Evolutionary conservation across 1,284 basidiomycete species (phyloP).

Genomic region (Cutaneotrichosporon sp.): DNA sequence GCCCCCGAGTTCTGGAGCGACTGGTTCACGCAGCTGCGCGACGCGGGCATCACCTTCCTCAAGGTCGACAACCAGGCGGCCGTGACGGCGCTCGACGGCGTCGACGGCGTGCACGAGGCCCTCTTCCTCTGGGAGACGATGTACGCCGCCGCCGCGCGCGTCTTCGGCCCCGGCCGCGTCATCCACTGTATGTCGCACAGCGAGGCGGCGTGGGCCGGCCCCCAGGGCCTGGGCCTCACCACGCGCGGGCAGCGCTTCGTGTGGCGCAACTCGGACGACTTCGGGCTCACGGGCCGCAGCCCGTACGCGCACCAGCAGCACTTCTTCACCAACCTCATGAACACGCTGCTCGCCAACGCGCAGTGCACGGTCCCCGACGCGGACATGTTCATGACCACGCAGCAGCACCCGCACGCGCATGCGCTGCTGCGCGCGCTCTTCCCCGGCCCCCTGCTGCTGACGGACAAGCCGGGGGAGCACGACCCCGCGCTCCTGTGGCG

Average conservation of each 20-base stretch:
- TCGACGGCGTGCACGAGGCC: slow-evolving; percentile 12
- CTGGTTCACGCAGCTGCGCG: slow-evolving; percentile 33
- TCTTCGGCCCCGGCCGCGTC: slow-evolving; percentile 29
- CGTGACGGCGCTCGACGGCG: slow-evolving; percentile 19
- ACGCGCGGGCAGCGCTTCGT: slow-evolving; percentile 8
- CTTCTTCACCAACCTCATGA: slow-evolving; percentile 34
- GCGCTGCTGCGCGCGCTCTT: slow-evolving; percentile 36
- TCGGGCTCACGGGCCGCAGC: slow-evolving; percentile 24
- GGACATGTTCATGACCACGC: slow-evolving; percentile 43
- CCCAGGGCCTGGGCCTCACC: slow-evolving; percentile 17
- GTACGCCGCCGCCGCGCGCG: slow-evolving; percentile 24
- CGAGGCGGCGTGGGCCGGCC: slow-evolving; percentile 35
- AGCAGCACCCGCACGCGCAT: slow-evolving; percentile 31
- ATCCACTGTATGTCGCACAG: slow-evolving; percentile 45
- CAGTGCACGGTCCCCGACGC: slow-evolving; percentile 37
- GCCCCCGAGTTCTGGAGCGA: slow-evolving; percentile 40
- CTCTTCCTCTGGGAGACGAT: slow-evolving; percentile 30
- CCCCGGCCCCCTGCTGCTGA: slow-evolving; percentile 39
- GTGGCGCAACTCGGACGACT: slow-evolving; percentile 40
- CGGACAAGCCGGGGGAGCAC: slow-evolving; percentile 31
- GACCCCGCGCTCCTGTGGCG: slow-evolving; percentile 24
- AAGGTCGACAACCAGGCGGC: slow-evolving; percentile 43
- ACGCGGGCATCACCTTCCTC: slow-evolving; percentile 37
- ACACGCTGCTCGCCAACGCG: slow-evolving; percentile 32
- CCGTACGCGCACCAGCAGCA: slow-evolving; percentile 31